Evolutionary conservation across 306 rosid species (phyloP).

Genomic region (Medicago truncatula): DNA sequence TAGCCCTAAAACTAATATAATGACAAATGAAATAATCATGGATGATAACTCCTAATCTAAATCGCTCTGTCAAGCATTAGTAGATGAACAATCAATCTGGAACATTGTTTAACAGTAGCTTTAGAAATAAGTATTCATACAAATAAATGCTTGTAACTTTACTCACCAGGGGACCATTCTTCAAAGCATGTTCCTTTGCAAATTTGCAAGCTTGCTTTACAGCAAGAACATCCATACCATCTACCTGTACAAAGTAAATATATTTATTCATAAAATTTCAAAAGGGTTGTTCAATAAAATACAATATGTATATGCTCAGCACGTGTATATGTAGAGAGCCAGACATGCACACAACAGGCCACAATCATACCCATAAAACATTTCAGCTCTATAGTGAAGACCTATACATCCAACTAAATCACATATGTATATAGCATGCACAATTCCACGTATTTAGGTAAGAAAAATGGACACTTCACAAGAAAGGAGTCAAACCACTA

Average conservation of each 20-base stretch:
- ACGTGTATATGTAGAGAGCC: slow-evolving; percentile 1
- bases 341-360: neutral
- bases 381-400: neutral
- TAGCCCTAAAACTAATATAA: neutral
- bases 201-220: slow-evolving; percentile 96
- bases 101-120: slow-evolving; percentile 2
- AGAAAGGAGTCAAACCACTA: neutral
- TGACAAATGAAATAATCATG: neutral
- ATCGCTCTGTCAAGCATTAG: neutral
- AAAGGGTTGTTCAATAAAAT: slow-evolving; percentile 9
- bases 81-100: slow-evolving; percentile 9
- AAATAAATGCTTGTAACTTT: slow-evolving; percentile 25
- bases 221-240: slow-evolving; percentile 97
- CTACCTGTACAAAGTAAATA: slow-evolving; percentile 64
- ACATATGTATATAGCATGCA: slow-evolving; percentile 4
- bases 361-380: neutral
- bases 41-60: neutral
- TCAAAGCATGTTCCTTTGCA: slow-evolving; percentile 92
- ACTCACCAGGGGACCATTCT: slow-evolving; percentile 98
- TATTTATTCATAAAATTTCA: slow-evolving; percentile 21
- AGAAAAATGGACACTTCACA: neutral
- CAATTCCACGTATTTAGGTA: slow-evolving; percentile 16
- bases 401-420: slow-evolving; percentile 26
- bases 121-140: slow-evolving; percentile 26
- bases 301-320: neutral